Evolutionary conservation across 73 alveolate species (phyloP).

Genomic region (Breviolum minutum): DNA sequence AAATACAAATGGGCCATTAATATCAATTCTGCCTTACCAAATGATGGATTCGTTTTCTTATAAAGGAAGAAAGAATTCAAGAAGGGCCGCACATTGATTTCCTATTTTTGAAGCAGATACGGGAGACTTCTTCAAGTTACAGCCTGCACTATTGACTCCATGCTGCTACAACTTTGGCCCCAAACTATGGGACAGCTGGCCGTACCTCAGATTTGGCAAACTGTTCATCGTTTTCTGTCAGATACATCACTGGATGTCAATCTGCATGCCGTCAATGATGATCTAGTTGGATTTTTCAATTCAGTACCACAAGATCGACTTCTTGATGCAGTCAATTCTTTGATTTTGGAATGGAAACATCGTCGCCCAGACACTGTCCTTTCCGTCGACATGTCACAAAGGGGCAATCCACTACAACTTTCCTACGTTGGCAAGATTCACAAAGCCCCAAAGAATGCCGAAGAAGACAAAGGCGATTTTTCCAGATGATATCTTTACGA

Average conservation of each 20-base stretch:
- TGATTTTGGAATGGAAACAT: background rate
- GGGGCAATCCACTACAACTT: background rate
- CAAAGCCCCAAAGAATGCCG: background rate
- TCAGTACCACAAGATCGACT: background rate
- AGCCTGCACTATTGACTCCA: background rate
- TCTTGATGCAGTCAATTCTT: background rate
- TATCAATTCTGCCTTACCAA: background rate
- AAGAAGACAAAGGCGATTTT: background rate
- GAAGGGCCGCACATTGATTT: background rate
- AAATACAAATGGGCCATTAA: background rate
- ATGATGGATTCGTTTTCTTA: background rate
- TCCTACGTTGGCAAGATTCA: background rate
- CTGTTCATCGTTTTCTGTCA: background rate
- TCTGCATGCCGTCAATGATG: background rate
- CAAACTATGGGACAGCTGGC: no score
- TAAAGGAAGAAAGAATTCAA: background rate
- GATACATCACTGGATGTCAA: background rate
- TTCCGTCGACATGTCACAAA: background rate
- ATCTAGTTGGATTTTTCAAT: background rate
- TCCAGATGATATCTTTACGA: background rate
- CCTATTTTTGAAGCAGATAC: background rate
- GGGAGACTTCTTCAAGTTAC: background rate
- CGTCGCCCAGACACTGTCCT: background rate
- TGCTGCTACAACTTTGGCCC: background rate
- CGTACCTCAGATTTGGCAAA: background rate